Evolutionary conservation across 495 filamentous ascomycete species (phyloP), one percentile per base, ranked within the genome.

Genomic region (Poronia punctata): DNA sequence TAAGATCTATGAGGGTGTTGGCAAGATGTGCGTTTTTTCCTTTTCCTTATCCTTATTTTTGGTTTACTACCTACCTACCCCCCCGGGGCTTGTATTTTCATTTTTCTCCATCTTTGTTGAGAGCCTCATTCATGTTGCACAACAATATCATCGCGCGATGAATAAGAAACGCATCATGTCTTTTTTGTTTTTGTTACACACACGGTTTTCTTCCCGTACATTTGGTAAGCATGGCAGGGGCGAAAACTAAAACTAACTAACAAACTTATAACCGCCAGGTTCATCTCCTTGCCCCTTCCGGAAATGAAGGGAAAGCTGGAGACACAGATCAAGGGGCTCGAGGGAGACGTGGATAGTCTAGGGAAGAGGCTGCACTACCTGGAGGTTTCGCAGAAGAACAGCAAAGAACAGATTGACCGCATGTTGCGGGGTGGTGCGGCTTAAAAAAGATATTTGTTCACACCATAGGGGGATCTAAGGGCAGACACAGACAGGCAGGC

Each of bases 311-410:
- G 78, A 53, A 80, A 87, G 39, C 71, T 96, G 33, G 73, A 78
- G 12, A 67, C 68, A n/a, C 86, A 94, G 64, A 80, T 78, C 35
- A 70, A 80, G 55, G 80, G 85, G 47, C 62, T 88, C 23, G 82
- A 87, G 49, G 65, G 75, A 16, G 88, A 95, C 45, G 75, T 94
- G 42, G 67, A 81, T 38, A 80, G 76, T 34, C 64, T 96, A 40
- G 83, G 84, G 46, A 95, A 95, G 78, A 86, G 89, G 66, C 72
- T 95, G 43, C 79, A 90, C 41, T 97, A 95, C 59, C 76, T 95
- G 7, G 93, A 98, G 68, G 92, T 83, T 41, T 97, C 92, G 35
- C 79, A 86, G 56, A 86, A 93, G 72, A 98, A 96, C 52, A 92
- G 88, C 58, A 75, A 80, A 49, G 79, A 87, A 52, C 84, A 94